Conservation (phyloP, 1,284 basidiomycete species). For the Cystobasidium pallidum region DNA sequence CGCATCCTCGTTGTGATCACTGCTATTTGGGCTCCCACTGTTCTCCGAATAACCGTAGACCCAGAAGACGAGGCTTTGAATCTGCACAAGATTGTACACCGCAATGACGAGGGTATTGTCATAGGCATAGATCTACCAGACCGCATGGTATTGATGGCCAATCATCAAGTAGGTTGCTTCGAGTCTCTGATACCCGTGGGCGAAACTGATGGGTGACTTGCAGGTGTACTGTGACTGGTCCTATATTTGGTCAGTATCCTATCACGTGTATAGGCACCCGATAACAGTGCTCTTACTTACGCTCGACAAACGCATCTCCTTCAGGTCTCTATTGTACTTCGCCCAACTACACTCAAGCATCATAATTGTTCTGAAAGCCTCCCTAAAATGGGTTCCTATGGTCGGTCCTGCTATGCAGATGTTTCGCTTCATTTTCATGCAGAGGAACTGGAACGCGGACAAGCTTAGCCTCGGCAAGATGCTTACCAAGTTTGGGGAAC, state of each 20-base stretch:
- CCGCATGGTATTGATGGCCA: conserved; percentile 60
- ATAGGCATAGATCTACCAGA: conserved; percentile 70
- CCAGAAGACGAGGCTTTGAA: conserved; percentile 59
- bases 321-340: conserved; percentile 48
- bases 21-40: conserved; percentile 41
- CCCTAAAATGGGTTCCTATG: conserved; percentile 82
- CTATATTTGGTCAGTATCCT: conserved; percentile 73
- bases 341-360: conserved; percentile 62
- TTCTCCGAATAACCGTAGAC: conserved; percentile 58
- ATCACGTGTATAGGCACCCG: too few species aligned
- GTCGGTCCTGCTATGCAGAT: conserved; percentile 79
- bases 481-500: conserved; percentile 63
- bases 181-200: not conserved
- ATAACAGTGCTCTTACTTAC: too few species aligned
- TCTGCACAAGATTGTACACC: conserved; percentile 58
- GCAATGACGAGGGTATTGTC: conserved; percentile 63
- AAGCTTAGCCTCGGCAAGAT: conserved; percentile 65
- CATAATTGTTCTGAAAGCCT: conserved; percentile 86
- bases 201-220: not conserved
- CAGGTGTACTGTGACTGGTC: conserved; percentile 84
- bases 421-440: conserved; percentile 86
- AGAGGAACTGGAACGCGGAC: conserved; percentile 83
- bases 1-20: conserved; percentile 31
- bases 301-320: conserved; percentile 21
- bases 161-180: conserved; percentile 50